Percentiles rank a stretch among this genome's conserved stretches.
Conservation (phyloP, 1,284 basidiomycete genomes). For the Puccinia triticina region DNA sequence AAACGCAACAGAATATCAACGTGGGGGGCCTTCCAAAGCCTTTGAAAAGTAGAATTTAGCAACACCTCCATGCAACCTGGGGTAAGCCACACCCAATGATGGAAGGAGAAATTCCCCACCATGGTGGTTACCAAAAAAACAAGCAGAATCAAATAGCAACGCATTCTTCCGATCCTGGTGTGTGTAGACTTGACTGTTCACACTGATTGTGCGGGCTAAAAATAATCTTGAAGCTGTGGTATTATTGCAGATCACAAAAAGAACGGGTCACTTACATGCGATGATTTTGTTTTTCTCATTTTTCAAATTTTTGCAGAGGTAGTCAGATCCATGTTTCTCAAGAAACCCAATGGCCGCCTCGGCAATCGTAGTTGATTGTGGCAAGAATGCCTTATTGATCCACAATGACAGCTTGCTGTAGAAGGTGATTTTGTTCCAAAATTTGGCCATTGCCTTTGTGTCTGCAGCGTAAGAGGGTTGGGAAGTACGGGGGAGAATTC, state of each 20-base stretch:
- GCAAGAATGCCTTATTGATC: neutral
- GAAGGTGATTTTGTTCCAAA: neutral
- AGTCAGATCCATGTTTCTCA: neutral
- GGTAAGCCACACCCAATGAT: neutral
- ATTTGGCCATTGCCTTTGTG: neutral
- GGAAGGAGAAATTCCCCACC: neutral
- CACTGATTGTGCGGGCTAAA: neutral
- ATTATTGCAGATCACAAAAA: too few species aligned
- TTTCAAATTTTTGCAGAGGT: neutral
- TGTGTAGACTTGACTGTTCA: neutral
- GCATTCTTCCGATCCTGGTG: neutral
- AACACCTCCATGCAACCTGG: neutral
- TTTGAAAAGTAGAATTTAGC: conserved; percentile 1
- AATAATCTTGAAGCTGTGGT: too few species aligned
- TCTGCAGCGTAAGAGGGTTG: neutral
- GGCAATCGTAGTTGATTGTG: neutral
- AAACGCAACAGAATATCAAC: neutral
- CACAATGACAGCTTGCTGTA: neutral
- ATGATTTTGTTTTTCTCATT: neutral
- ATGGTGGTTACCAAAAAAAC: neutral
- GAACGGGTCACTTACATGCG: neutral
- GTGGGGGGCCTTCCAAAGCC: neutral
- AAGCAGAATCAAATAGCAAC: neutral
- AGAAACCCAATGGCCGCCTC: neutral
- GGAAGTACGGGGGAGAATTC: neutral